Conservation (phyloP, 805 yeast species). For the Metschnikowia matae region DNA sequence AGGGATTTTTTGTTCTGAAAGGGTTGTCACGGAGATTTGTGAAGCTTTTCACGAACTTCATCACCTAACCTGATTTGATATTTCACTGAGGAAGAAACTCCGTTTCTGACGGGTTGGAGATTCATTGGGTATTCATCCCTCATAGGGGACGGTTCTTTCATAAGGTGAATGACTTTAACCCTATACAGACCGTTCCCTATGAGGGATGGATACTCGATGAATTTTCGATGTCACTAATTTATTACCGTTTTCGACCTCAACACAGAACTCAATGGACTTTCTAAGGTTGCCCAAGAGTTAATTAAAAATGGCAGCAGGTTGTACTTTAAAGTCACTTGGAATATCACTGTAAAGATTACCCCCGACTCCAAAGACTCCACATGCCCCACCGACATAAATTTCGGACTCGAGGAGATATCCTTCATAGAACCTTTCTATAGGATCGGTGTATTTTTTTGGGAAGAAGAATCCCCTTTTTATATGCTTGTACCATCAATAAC, state of each 20-base stretch:
- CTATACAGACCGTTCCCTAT: too few species aligned
- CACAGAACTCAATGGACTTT: constrained; percentile 73
- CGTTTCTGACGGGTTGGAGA: too few species aligned
- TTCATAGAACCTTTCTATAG: constrained; percentile 89
- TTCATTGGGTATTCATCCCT: too few species aligned
- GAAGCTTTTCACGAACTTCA: constrained; percentile 49
- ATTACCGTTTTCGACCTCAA: constrained; percentile 74
- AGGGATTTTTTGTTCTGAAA: constrained; percentile 68
- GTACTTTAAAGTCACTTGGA: constrained; percentile 68
- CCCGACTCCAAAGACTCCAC: constrained; percentile 98
- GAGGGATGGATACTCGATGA: too few species aligned
- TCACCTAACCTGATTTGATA: too few species aligned
- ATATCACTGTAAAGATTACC: constrained; percentile 90
- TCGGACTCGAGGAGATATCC: constrained; percentile 94
- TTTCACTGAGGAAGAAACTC: too few species aligned
- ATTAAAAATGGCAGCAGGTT: constrained; percentile 77
- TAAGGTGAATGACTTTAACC: too few species aligned
- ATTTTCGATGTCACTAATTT: constrained; percentile 73
- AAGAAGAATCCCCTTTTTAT: constrained; percentile 63
- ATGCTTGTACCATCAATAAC: constrained; percentile 96
- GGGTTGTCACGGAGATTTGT: constrained; percentile 61
- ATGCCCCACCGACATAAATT: constrained; percentile 98
- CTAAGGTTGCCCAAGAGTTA: constrained; percentile 71
- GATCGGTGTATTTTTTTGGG: constrained; percentile 95
- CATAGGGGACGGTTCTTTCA: too few species aligned